phyloP scores from a whole-genome alignment of 2,329 filamentous ascomycete species.

The Exophiala bonariae region DNA sequence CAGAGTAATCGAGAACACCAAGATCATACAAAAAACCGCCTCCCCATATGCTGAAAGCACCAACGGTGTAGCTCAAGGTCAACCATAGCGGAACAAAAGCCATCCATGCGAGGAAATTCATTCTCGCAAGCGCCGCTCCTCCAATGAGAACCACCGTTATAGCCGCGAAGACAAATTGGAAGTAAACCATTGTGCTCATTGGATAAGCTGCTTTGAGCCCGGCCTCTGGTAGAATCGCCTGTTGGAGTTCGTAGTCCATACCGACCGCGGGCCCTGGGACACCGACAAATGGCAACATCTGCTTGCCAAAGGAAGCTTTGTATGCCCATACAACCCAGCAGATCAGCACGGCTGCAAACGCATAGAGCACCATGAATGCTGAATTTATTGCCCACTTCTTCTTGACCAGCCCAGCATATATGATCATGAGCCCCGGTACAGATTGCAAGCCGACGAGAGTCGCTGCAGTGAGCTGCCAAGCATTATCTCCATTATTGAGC shows the following conservation, averaged over 20 bases:
- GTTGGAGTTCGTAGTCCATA: slow-evolving; percentile 45
- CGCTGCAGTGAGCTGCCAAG: slow-evolving; percentile 54
- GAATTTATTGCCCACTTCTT: slow-evolving; percentile 53
- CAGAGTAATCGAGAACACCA: slow-evolving; percentile 54
- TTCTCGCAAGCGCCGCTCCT: slow-evolving; percentile 48
- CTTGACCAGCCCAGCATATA: slow-evolving; percentile 48
- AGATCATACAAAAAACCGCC: slow-evolving; percentile 47
- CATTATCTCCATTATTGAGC: slow-evolving; percentile 51
- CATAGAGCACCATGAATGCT: slow-evolving; percentile 55
- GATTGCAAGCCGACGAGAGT: slow-evolving; percentile 52
- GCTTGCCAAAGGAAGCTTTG: slow-evolving; percentile 49
- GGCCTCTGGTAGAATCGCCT: slow-evolving; percentile 45
- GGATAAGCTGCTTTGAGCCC: slow-evolving; percentile 44
- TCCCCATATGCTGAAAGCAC: slow-evolving; percentile 45
- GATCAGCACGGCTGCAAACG: slow-evolving; percentile 49
- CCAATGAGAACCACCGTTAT: slow-evolving; percentile 52
- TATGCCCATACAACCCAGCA: slow-evolving; percentile 54
- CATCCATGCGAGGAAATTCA: slow-evolving; percentile 56
- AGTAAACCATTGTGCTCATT: slow-evolving; percentile 53
- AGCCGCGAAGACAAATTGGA: slow-evolving; percentile 55
- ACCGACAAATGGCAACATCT: slow-evolving; percentile 52
- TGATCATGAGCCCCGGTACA: slow-evolving; percentile 50
- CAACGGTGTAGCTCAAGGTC: slow-evolving; percentile 47
- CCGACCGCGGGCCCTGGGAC: slow-evolving; percentile 47
- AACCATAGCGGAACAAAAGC: slow-evolving; percentile 54